Conservation (phyloP, 1,284 basidiomycete genomes). For the Leucoagaricus sp. region DNA sequence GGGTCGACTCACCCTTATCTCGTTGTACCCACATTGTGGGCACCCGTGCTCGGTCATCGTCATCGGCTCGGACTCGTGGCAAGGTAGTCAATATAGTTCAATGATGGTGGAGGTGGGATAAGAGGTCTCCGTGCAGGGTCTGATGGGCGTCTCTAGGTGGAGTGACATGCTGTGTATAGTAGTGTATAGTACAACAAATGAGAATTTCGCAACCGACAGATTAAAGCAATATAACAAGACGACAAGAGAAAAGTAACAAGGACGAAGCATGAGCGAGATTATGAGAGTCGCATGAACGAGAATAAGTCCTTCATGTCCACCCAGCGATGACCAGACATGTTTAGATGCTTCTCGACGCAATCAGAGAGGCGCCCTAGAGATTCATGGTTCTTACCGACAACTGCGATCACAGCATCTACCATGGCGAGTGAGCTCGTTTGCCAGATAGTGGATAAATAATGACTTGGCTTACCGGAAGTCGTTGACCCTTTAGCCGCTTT, state of each 20-base stretch:
- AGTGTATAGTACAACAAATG: not conserved
- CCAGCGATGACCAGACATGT: conserved; percentile 84
- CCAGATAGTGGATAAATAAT: not conserved
- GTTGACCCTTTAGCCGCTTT: conserved; percentile 50
- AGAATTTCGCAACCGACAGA: no score
- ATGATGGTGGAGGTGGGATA: no score
- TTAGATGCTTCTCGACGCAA: conserved; percentile 77
- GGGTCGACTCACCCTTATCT: no score
- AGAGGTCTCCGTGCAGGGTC: no score
- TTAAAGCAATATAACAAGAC: not conserved
- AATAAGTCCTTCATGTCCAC: conserved; percentile 80
- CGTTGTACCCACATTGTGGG: no score
- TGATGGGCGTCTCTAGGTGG: no score
- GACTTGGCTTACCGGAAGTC: conserved; percentile 45
- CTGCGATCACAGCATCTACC: conserved; percentile 56
- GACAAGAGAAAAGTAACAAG: not conserved
- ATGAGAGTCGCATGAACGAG: conserved; percentile 63
- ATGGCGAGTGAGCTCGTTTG: not conserved
- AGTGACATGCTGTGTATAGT: no score
- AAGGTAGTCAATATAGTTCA: no score
- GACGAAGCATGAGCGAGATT: not conserved
- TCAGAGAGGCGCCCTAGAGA: conserved; percentile 54
- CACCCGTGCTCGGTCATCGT: no score
- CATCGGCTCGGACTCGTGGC: no score
- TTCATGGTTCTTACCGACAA: conserved; percentile 49